Evolutionary conservation across 129 eudicot species (phyloP).

Genomic region (Solidago caesia): DNA sequence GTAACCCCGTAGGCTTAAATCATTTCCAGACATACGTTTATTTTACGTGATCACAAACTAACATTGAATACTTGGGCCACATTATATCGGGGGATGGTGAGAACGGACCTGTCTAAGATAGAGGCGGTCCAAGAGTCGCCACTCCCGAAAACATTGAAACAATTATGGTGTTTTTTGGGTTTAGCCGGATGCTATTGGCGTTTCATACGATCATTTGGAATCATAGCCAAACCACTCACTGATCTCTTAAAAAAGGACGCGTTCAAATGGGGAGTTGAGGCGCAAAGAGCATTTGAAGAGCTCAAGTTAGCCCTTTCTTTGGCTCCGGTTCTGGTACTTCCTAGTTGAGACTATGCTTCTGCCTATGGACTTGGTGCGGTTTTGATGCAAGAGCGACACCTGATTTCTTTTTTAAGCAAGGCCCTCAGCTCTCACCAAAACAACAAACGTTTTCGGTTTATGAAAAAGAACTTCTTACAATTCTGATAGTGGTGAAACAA

Average conservation of each 20-base stretch:
- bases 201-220: neutral
- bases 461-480: slow-evolving; percentile 3
- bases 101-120: too few relatives aligned
- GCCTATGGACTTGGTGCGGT: neutral
- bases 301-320: neutral
- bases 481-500: neutral
- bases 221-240: neutral
- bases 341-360: neutral
- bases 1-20: too few relatives aligned
- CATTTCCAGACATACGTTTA: too few relatives aligned
- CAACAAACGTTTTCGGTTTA: neutral
- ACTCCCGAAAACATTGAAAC: too few relatives aligned
- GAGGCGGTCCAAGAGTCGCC: too few relatives aligned
- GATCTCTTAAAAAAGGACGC: neutral
- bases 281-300: neutral
- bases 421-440: slow-evolving; percentile 4
- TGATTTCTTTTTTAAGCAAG: slow-evolving; percentile 6
- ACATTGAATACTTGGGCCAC: too few relatives aligned
- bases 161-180: neutral
- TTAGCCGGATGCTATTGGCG: neutral
- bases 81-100: too few relatives aligned
- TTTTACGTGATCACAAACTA: too few relatives aligned
- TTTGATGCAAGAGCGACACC: slow-evolving; percentile 11
- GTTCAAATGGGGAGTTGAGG: slow-evolving; percentile 13
- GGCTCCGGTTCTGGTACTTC: slow-evolving; percentile 2